Conservation (phyloP, 805 yeast genomes). For the Helenozyma rhizophorensis region DNA sequence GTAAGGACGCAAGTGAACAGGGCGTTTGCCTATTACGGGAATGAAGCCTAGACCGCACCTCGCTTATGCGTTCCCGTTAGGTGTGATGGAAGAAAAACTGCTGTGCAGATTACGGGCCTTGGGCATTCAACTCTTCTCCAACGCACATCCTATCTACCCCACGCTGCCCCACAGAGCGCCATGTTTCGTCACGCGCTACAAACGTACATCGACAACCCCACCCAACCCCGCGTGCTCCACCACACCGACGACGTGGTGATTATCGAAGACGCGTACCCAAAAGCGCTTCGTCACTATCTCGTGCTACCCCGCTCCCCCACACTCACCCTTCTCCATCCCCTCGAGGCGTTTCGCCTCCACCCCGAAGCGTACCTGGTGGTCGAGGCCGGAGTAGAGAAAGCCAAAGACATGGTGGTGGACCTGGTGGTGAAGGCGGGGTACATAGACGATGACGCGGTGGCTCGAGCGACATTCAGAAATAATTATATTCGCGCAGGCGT, state of each 20-base stretch:
- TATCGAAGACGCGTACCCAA: slow-evolving; percentile 59
- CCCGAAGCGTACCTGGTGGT: slow-evolving; percentile 23
- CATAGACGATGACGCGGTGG: slow-evolving; percentile 11
- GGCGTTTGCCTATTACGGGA: too few species aligned
- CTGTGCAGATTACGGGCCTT: too few species aligned
- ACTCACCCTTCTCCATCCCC: slow-evolving; percentile 48
- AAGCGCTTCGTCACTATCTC: slow-evolving; percentile 56
- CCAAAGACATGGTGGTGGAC: slow-evolving; percentile 27
- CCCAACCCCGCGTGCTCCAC: slow-evolving; percentile 37
- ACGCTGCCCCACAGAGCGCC: too few species aligned
- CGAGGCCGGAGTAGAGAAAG: slow-evolving; percentile 32
- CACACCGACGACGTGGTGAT: slow-evolving; percentile 52
- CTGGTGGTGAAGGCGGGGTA: slow-evolving; percentile 21
- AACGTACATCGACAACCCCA: slow-evolving; percentile 47
- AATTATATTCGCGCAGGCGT: slow-evolving; percentile 51
- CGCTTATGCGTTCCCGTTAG: too few species aligned
- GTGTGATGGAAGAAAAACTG: too few species aligned
- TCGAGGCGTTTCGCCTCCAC: slow-evolving; percentile 37
- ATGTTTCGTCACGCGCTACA: slow-evolving; percentile 47
- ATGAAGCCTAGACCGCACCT: too few species aligned
- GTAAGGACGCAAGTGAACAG: too few species aligned
- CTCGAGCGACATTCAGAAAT: slow-evolving; percentile 15
- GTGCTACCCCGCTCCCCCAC: slow-evolving; percentile 49
- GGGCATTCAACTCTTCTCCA: too few species aligned
- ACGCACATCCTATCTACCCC: too few species aligned